A percentile compares a stretch with the other conserved stretches of the same genome.
phyloP scores from a whole-genome alignment of 2,329 filamentous ascomycete genomes.

The Atkinsonella hypoxylon region DNA sequence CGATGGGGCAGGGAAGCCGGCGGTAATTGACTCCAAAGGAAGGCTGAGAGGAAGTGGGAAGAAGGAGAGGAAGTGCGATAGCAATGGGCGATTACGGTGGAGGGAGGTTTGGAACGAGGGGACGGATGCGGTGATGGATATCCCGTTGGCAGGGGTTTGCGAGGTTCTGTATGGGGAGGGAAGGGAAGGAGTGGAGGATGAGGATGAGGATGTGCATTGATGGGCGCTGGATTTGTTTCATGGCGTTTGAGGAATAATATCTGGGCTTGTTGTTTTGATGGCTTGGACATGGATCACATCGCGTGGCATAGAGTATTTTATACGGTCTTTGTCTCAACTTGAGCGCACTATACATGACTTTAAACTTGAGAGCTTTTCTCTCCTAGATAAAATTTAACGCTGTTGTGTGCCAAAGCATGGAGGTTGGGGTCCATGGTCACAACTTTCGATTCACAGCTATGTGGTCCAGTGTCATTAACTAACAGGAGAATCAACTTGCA shows the following conservation, averaged over 20 bases:
- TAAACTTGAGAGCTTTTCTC: too few relatives aligned
- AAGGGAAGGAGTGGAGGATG: conserved; percentile 14
- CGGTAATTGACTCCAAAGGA: conserved; percentile 65
- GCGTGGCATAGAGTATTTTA: neutral
- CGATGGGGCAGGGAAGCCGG: conserved; percentile 78
- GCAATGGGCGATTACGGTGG: conserved; percentile 50
- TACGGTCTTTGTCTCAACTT: too few relatives aligned
- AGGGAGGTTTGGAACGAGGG: conserved; percentile 76
- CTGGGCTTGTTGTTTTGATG: neutral
- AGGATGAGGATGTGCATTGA: conserved; percentile 2
- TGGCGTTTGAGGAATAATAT: neutral
- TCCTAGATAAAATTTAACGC: too few relatives aligned
- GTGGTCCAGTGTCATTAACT: too few relatives aligned
- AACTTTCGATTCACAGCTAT: too few relatives aligned
- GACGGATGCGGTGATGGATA: conserved; percentile 95
- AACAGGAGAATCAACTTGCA: too few relatives aligned
- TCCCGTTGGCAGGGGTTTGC: conserved; percentile 87
- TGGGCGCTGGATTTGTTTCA: neutral
- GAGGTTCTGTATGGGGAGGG: conserved; percentile 77
- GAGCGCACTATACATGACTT: too few relatives aligned
- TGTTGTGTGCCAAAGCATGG: too few relatives aligned
- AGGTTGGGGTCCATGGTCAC: too few relatives aligned
- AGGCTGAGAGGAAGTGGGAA: conserved; percentile 26
- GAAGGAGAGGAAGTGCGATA: conserved; percentile 25
- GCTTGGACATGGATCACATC: neutral